Evolutionary conservation across 1,139 yeast genomes (phyloP), one percentile per base, ranked within the genome.

Genomic region (Lizanozyma gosingica): DNA sequence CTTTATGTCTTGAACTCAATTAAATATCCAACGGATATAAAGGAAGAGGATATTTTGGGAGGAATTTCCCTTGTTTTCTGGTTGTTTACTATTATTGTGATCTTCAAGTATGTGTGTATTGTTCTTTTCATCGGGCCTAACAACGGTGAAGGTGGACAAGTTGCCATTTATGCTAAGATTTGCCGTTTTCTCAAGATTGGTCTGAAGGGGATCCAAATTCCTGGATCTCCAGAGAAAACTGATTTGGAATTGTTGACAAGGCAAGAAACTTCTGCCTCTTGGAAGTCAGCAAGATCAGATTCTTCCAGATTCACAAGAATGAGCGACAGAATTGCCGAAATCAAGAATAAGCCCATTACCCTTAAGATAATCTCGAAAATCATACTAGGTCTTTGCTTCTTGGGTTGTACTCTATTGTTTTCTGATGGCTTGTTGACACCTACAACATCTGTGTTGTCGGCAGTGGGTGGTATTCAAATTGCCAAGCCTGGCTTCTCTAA

Each of bases 361-460:
- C 54, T 60, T 18, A 56, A 53, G 35, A 34, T 52, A 14, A 50
- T 71, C 3, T 63, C 71, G 6, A 49, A 44, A 18, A 48, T 66
- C 33, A 63, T 67, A 33, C 50, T 71, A 39, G 50, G 53, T n/a
- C 53, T 66, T 8, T 73, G 80, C 46, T 73, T 77, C 44, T 43
- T 74, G 36, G 83, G 82, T 3, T 74, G 80, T 51, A 60, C 79
- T 0, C 59, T 78, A 49, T 77, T 77, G 16, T 60, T 77, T 37
- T 70, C 79, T 2, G 83, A 78, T 55, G 83, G 83, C 4, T 57
- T 78, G 43, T 62, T 78, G 45, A 78, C 83, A 3, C 83, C 83
- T 18, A 76, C 82, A 2, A 75, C 80, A 2, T 76, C 82, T 1
- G 78, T 78, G 1, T 62, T 77, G 41, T 69, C 76, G 45, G 78